Percentiles rank a stretch among this genome's conserved stretches.
phyloP scores from a whole-genome alignment of 495 filamentous ascomycete genomes.

The Friedmanniomyces endolithicus region DNA sequence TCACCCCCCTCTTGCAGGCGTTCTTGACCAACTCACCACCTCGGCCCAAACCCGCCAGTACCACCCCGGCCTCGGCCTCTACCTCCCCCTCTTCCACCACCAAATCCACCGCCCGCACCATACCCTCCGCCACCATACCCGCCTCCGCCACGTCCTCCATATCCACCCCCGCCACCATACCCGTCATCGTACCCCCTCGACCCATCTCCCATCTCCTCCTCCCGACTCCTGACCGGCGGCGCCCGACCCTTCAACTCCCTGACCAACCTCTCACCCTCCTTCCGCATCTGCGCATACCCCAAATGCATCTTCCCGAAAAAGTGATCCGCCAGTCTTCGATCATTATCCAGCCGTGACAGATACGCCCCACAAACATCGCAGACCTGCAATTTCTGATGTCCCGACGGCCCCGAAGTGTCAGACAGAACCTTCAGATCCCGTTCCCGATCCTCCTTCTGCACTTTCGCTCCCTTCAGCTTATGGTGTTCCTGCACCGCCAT shows the following conservation, averaged over 20 bases:
- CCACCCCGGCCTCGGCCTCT: neutral
- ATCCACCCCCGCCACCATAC: conserved; percentile 21
- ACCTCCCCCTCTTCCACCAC: neutral
- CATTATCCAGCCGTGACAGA: conserved; percentile 80
- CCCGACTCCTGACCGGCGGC: conserved; percentile 40
- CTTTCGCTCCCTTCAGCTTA: conserved; percentile 66
- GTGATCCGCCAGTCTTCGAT: conserved; percentile 84
- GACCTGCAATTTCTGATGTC: conserved; percentile 95
- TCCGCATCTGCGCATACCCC: conserved; percentile 95
- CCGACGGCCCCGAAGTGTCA: conserved; percentile 80
- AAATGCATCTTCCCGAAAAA: conserved; percentile 99
- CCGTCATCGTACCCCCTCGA: conserved; percentile 19
- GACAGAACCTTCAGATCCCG: conserved; percentile 81
- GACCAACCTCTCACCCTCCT: conserved; percentile 70
- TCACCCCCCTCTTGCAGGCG: too few species aligned
- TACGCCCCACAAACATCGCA: conserved; percentile 98
- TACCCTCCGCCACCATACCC: conserved; percentile 11
- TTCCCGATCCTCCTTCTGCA: conserved; percentile 72
- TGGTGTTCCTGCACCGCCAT: conserved; percentile 76
- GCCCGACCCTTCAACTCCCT: conserved; percentile 70
- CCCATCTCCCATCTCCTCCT: conserved; percentile 29
- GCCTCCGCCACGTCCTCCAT: conserved; percentile 19
- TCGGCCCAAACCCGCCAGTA: conserved; percentile 6
- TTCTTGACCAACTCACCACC: neutral
- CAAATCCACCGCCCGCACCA: conserved; percentile 2